These are phyloP conservation scores for Termitomyces sp. DNA, from an alignment of 768 basidiomycete species.

Conservation along the genomic window DNA sequence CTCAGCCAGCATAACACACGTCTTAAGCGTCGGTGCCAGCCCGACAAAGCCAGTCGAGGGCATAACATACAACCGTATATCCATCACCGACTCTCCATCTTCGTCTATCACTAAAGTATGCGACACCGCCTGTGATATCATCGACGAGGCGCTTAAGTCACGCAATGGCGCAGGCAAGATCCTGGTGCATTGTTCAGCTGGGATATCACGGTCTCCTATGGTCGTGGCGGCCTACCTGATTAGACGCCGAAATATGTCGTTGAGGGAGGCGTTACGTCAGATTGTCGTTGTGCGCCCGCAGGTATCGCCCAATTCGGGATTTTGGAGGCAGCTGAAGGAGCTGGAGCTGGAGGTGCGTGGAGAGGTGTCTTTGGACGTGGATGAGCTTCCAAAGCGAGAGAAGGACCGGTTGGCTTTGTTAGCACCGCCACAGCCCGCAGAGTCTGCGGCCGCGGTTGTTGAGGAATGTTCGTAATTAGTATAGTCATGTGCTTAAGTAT, in stretches of 20 bases:
- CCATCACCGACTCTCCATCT: conserved; percentile 1
- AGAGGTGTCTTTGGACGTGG: conserved; percentile 1
- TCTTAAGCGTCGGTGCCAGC: neutral
- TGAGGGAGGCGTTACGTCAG: neutral
- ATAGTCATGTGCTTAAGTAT: neutral
- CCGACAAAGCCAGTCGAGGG: neutral
- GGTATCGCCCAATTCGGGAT: neutral
- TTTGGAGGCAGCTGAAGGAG: neutral
- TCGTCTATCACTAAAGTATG: conserved; percentile 1
- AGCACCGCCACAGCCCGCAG: neutral
- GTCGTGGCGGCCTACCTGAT: neutral
- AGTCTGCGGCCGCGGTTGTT: neutral
- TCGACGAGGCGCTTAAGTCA: conserved; percentile 1
- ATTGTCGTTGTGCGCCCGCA: neutral
- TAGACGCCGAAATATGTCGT: neutral
- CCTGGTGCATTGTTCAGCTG: neutral
- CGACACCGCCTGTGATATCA: neutral
- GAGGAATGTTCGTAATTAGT: neutral
- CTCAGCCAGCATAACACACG: neutral
- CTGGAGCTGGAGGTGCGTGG: neutral
- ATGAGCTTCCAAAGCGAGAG: conserved; percentile 1
- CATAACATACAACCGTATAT: conserved; percentile 2
- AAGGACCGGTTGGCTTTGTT: neutral
- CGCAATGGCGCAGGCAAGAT: conserved; percentile 2
- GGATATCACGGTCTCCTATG: conserved; percentile 2